Evolutionary conservation across 192 early-diverging fungal genomes (phyloP).

Genomic region (Coemansia sp.): DNA sequence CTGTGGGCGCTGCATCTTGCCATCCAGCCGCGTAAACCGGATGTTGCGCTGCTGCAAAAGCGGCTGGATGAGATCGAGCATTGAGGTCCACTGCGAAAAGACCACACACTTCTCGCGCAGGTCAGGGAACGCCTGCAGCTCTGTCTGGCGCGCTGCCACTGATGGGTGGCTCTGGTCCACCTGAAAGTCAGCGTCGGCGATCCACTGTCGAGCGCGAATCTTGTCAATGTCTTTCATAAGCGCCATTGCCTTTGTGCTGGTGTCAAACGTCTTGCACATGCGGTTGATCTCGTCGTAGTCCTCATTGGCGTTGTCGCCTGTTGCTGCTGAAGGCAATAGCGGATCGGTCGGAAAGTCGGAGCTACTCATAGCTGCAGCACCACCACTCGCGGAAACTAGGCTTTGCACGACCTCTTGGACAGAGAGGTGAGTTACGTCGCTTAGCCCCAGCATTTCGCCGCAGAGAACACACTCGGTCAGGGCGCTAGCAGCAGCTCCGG

Average conservation of each 20-base stretch:
- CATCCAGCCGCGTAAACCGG: constrained; percentile 72
- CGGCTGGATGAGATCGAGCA: constrained; percentile 71
- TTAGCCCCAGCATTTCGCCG: constrained; percentile 25
- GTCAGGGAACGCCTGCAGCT: constrained; percentile 15
- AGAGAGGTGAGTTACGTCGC: constrained; percentile 20
- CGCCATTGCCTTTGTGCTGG: constrained; percentile 36
- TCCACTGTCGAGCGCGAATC: constrained; percentile 37
- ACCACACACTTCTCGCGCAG: constrained; percentile 75
- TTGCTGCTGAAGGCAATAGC: background rate
- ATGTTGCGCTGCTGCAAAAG: constrained; percentile 58
- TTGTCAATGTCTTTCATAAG: constrained; percentile 34
- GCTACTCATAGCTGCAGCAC: background rate
- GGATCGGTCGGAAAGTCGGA: background rate
- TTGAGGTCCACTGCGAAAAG: constrained; percentile 91
- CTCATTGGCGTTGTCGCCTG: background rate
- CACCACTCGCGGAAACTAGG: background rate
- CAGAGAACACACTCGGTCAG: constrained; percentile 42
- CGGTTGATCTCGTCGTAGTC: constrained; percentile 30
- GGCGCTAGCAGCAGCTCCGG: constrained; percentile 7
- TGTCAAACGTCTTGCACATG: constrained; percentile 30
- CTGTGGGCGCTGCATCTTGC: constrained; percentile 60
- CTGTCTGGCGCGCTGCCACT: constrained; percentile 18
- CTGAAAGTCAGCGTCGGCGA: constrained; percentile 24
- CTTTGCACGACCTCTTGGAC: constrained; percentile 9
- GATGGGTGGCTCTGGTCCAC: constrained; percentile 37